A percentile compares a stretch with the other conserved stretches of the same genome.
phyloP scores from a whole-genome alignment of 208 protist species.

The Trypanosoma rangeli region DNA sequence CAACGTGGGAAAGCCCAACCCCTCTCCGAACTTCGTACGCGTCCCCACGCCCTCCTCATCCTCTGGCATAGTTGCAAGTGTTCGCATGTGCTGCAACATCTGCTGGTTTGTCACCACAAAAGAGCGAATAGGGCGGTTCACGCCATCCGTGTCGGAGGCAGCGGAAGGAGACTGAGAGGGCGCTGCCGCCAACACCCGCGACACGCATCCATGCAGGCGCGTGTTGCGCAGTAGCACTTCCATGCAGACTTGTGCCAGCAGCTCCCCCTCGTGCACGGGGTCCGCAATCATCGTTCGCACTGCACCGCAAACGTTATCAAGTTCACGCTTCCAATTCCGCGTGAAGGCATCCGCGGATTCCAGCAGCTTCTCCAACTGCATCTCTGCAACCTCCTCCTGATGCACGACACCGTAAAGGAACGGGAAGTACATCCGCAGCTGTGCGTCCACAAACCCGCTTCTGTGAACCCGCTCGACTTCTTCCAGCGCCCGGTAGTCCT shows the following conservation, averaged over 20 bases:
- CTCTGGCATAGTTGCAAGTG: conserved; percentile 44
- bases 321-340: conserved; percentile 47
- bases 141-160: not conserved
- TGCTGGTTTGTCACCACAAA: conserved; percentile 76
- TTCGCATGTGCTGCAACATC: conserved; percentile 80
- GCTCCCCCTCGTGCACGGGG: conserved; percentile 41
- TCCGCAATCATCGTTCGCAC: conserved; percentile 47
- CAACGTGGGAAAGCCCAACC: not conserved
- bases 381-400: conserved; percentile 23
- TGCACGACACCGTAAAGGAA: conserved; percentile 42
- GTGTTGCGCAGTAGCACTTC: conserved; percentile 80
- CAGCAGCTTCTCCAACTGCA: conserved; percentile 32
- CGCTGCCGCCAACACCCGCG: conserved; percentile 29
- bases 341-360: conserved; percentile 57
- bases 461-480: conserved; percentile 41
- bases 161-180: not conserved
- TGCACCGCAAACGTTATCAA: conserved; percentile 41
- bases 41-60: conserved; percentile 4
- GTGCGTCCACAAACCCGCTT: conserved; percentile 36
- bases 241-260: conserved; percentile 79
- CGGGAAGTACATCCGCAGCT: conserved; percentile 44
- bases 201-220: conserved; percentile 55
- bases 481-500: conserved; percentile 39
- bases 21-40: not conserved
- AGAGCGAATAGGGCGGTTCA: conserved; percentile 36